A percentile compares a stretch with the other conserved stretches of the same genome.
phyloP scores from a whole-genome alignment of 2,329 filamentous ascomycete genomes.

The Trichoderma polysporum region DNA sequence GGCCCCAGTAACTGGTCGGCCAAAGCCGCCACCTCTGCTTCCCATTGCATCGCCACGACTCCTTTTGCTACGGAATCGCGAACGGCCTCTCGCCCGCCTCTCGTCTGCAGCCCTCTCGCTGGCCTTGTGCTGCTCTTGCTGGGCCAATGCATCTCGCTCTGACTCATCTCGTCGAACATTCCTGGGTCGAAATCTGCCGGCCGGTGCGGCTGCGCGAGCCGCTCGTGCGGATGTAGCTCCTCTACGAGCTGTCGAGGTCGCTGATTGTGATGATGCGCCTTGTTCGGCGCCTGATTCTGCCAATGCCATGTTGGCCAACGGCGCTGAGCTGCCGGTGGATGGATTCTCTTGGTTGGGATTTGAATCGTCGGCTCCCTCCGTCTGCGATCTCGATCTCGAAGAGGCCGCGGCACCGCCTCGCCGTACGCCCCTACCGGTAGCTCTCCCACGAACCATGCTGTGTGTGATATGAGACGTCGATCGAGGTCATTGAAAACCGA shows the following conservation, averaged over 20 bases:
- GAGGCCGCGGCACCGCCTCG: slow-evolving; percentile 32
- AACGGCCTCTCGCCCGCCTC: slow-evolving; percentile 39
- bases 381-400: slow-evolving; percentile 27
- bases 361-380: slow-evolving; percentile 25
- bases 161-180: slow-evolving; percentile 51
- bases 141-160: slow-evolving; percentile 48
- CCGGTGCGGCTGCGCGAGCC: slow-evolving; percentile 36
- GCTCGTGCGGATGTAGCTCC: slow-evolving; percentile 30
- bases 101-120: slow-evolving; percentile 43
- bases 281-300: slow-evolving; percentile 19
- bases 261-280: slow-evolving; percentile 14
- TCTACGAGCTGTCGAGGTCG: slow-evolving; percentile 22
- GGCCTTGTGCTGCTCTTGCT: slow-evolving; percentile 45
- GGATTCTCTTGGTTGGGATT: neutral
- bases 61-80: slow-evolving; percentile 42
- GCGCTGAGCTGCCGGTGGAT: slow-evolving; percentile 8
- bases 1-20: slow-evolving; percentile 36
- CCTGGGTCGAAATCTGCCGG: slow-evolving; percentile 48
- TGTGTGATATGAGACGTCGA: neutral
- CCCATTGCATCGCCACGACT: slow-evolving; percentile 48
- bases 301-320: slow-evolving; percentile 23
- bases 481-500: slow-evolving; percentile 15
- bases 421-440: slow-evolving; percentile 34
- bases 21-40: slow-evolving; percentile 38
- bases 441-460: slow-evolving; percentile 37